Percentiles rank a stretch among this genome's conserved stretches.
Evolutionary conservation across 2,329 filamentous ascomycete genomes (phyloP).

Genomic region (Aureobasidium sp.): DNA sequence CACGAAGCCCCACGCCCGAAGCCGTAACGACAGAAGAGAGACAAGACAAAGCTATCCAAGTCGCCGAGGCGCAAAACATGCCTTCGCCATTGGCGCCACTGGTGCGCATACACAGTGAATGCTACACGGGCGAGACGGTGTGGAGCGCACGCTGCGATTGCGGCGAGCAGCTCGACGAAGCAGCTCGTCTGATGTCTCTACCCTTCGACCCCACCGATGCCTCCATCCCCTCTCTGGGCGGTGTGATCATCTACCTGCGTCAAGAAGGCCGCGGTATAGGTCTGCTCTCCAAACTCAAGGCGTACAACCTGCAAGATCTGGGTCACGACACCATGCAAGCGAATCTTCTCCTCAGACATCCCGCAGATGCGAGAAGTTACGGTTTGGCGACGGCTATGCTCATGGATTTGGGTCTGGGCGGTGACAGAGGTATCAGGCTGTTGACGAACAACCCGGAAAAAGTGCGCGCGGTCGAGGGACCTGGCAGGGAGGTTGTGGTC

Average conservation of each 20-base stretch:
- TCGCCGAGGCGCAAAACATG: background rate
- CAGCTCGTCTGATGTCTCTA: conserved; percentile 69
- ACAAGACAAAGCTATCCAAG: background rate
- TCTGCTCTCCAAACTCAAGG: conserved; percentile 89
- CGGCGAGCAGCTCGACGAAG: conserved; percentile 94
- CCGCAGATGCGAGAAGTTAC: conserved; percentile 89
- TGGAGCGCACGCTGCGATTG: conserved; percentile 98
- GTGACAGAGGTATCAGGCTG: conserved; percentile 63
- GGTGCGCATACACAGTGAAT: conserved; percentile 94
- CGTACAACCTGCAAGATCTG: conserved; percentile 94
- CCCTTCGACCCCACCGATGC: conserved; percentile 8
- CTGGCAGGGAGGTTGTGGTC: conserved; percentile 77
- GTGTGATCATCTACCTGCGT: conserved; percentile 89
- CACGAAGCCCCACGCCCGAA: conserved; percentile 4
- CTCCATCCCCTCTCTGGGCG: conserved; percentile 44
- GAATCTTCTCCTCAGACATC: conserved; percentile 81
- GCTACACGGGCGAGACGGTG: conserved; percentile 96
- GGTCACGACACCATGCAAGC: conserved; percentile 97
- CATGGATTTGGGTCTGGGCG: conserved; percentile 65
- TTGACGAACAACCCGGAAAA: conserved; percentile 98
- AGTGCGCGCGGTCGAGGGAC: conserved; percentile 86
- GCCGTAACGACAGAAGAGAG: background rate
- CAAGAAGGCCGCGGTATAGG: conserved; percentile 96
- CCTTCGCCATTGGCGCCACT: conserved; percentile 49
- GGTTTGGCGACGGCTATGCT: conserved; percentile 95